A percentile compares a stretch with the other conserved stretches of the same genome.
These are phyloP conservation scores for Stemphylium lycopersici DNA, from an alignment of 2,329 filamentous ascomycete genomes.

Conservation along the genomic window DNA sequence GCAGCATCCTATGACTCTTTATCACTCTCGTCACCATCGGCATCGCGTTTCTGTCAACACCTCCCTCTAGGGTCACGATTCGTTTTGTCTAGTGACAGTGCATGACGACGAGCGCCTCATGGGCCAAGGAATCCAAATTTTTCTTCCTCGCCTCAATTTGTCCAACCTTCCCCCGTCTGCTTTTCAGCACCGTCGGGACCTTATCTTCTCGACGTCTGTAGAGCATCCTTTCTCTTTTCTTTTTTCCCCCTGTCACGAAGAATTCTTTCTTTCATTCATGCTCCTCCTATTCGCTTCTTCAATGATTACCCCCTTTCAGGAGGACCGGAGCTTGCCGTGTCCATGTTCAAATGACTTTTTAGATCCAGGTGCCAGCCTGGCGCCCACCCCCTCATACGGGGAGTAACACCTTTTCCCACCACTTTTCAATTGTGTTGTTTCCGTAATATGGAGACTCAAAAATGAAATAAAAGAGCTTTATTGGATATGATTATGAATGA, in stretches of 20 bases:
- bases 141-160: constrained; percentile 8
- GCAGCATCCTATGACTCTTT: constrained; percentile 45
- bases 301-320: constrained; percentile 43
- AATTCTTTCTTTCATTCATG: constrained; percentile 4
- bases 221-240: not conserved
- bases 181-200: not conserved
- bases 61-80: constrained; percentile 1
- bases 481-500: too few relatives aligned
- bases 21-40: constrained; percentile 30
- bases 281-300: constrained; percentile 29
- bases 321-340: constrained; percentile 41
- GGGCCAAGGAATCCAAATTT: not conserved
- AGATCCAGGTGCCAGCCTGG: constrained; percentile 40
- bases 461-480: not conserved
- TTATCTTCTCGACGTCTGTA: not conserved
- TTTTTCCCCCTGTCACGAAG: not conserved
- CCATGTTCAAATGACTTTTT: constrained; percentile 36
- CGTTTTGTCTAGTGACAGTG: not conserved
- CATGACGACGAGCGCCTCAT: constrained; percentile 2
- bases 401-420: not conserved
- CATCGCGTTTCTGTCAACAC: constrained; percentile 23
- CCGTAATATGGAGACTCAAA: not conserved
- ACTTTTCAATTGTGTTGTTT: not conserved
- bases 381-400: not conserved
- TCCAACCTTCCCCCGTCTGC: not conserved